Evolutionary conservation across 345 rosid species (phyloP), one percentile per base, ranked within the genome.

Genomic region (Pistacia vera): DNA sequence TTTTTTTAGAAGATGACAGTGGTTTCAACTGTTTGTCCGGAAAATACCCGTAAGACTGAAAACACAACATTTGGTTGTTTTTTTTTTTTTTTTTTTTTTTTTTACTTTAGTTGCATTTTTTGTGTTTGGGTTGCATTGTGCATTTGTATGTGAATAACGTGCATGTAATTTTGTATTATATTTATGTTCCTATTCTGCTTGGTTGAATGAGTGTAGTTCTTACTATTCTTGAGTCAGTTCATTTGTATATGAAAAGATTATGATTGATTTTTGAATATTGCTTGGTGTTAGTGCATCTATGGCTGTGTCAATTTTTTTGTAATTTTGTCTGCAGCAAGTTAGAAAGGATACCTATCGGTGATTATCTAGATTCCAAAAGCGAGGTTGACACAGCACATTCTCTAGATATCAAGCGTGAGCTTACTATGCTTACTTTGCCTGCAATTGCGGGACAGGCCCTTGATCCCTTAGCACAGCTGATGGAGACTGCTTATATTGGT

Each of bases 401-500:
- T 73, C 62, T 71, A 4, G 91, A 90, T 85, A 79, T 84, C 57
- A 92, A 90, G 78, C 79, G 61, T 66, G 95, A 96, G 86, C 90
- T 96, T 81, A 68, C 91, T 22, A 83, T 79, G 90, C 98, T 92
- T 80, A 88, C 98, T 70, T 83, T 90, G 82, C 99, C 98, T 55
- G 99, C 98, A 52, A 71, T 96, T 74, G 94, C 88, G 72, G 98
- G 98, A 71, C 97, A 93, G 80, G 99, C 94, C 35, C 88, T 96
- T 8, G 98, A 96, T 61, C 99, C 97, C 69, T 73, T 96, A 60
- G 81, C 97, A 22, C 93, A 81, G 76, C 88, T 93, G 75, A 91
- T 96, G 97, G 98, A 96, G 85, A 96, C 97, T 22, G 97, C 97
- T 48, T 96, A 90, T 86, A 92, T 96, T 72, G 99, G 99, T 51